Evolutionary conservation across 2,329 filamentous ascomycete species (phyloP).

Genomic region (Sclerotiophoma versabilis): DNA sequence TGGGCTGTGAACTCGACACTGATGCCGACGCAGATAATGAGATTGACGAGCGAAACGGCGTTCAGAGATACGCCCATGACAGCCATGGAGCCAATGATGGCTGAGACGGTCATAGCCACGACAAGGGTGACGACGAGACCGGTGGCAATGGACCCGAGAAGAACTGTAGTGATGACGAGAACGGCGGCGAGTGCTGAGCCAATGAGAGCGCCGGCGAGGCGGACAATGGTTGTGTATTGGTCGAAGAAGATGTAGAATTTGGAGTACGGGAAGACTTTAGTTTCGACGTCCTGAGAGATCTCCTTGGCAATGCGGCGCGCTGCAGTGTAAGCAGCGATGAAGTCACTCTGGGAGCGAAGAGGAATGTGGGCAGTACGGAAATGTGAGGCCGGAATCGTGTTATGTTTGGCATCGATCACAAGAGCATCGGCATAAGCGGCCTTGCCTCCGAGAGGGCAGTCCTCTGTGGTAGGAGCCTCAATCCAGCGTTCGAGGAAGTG

Average conservation of each 20-base stretch:
- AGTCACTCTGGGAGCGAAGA: slow-evolving; percentile 85
- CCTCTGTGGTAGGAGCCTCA: slow-evolving; percentile 76
- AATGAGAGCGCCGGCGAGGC: slow-evolving; percentile 79
- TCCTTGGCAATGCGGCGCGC: slow-evolving; percentile 86
- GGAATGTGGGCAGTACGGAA: slow-evolving; percentile 92
- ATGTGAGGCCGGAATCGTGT: slow-evolving; percentile 80
- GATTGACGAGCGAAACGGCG: slow-evolving; percentile 91
- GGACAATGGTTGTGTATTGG: slow-evolving; percentile 87
- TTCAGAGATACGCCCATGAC: slow-evolving; percentile 88
- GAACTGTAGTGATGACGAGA: slow-evolving; percentile 76
- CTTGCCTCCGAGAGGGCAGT: slow-evolving; percentile 86
- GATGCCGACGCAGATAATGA: slow-evolving; percentile 97
- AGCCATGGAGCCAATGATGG: slow-evolving; percentile 96
- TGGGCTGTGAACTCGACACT: slow-evolving; percentile 97
- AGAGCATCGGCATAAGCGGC: slow-evolving; percentile 87
- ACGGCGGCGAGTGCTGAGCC: slow-evolving; percentile 86
- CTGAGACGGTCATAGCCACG: slow-evolving; percentile 90
- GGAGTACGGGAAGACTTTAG: slow-evolving; percentile 93
- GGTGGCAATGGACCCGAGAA: slow-evolving; percentile 85
- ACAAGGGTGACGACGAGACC: slow-evolving; percentile 83
- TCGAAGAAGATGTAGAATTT: slow-evolving; percentile 99
- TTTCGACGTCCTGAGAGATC: slow-evolving; percentile 73
- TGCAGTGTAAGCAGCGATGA: slow-evolving; percentile 87
- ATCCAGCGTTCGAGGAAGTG: slow-evolving; percentile 87
- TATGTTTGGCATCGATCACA: slow-evolving; percentile 72